These are phyloP conservation scores for Heteromeles arbutifolia DNA, from an alignment of 306 rosid genomes.

Conservation along the genomic window DNA sequence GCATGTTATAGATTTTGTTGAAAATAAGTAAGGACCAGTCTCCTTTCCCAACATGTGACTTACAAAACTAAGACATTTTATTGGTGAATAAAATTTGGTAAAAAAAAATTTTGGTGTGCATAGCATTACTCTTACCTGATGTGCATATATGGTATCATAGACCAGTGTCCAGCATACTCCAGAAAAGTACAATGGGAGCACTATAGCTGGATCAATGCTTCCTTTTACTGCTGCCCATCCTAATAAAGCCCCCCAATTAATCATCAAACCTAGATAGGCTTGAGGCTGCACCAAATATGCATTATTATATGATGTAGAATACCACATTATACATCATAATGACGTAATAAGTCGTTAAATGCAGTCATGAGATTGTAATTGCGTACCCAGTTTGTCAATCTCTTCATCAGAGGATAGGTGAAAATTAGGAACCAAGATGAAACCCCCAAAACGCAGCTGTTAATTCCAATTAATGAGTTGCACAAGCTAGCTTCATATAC, in stretches of 20 bases:
- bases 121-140: conserved; percentile 49
- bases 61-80: no score
- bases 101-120: no score
- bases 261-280: conserved; percentile 85
- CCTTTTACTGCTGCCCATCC: conserved; percentile 94
- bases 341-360: conserved; percentile 7
- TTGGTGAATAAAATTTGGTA: no score
- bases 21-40: no score
- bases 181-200: conserved; percentile 74
- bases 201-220: conserved; percentile 64
- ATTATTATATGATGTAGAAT: no score
- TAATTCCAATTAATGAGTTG: conserved; percentile 1
- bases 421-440: conserved; percentile 84
- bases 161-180: conserved; percentile 95
- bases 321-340: background rate
- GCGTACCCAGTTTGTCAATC: conserved; percentile 81
- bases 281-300: conserved; percentile 61
- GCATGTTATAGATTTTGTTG: no score
- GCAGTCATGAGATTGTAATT: conserved; percentile 11
- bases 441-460: conserved; percentile 79
- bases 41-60: no score
- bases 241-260: conserved; percentile 90
- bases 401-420: conserved; percentile 91
- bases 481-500: background rate
- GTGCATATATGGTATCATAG: conserved; percentile 90